Evolutionary conservation across 2,329 filamentous ascomycete species (phyloP), one percentile per base, ranked within the genome.

Genomic region (Sclerotinia sclerotiorum): DNA sequence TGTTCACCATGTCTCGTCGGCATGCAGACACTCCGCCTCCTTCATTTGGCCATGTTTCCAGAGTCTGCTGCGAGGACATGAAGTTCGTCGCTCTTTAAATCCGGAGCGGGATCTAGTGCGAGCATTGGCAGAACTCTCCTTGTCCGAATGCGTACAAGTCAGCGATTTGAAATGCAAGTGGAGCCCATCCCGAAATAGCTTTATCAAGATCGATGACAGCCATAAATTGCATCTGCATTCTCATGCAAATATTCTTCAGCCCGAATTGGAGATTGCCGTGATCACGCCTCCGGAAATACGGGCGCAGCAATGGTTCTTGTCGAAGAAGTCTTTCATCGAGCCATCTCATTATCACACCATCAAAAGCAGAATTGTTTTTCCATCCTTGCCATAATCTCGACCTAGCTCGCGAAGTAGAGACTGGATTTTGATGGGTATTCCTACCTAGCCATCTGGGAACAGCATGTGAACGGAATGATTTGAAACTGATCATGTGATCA

Each of bases 401-500:
- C 24, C 81, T 77, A 39, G 80, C 78, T 42, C 75, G 78, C 6
- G 81, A 81, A 17, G 81, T 82, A 2, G 80, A 80, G 6, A 82
- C 70, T 19, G 75, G 78, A 49, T 73, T 73, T 5, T 70, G 72
- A 48, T 78, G 79, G 60, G 77, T 77, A 67, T 80, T 79, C 29
- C 73, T 75, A 0, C 78, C 74, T 32, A 82, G 74, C 13, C 78
- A 66, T 70, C 74, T 78, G 76, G 68, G 69, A 6, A 77, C 35
- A 56, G 72, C 58, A 27, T 71, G 74, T 27, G 73, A 65, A 27
- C 69, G 69, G 17, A 74, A 65, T 5, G 74, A 70, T 27, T 79
- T 79, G 71, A 83, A 84, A n/a, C 78, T 79, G 54, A 84, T 76
- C 5, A 86, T 79, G 11, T 84, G 84, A 65, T 86, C 84, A 69